Evolutionary conservation across 164 flowering plant species (phyloP), one percentile per base, ranked within the genome.

Genomic region (Kingdonia uniflora): DNA sequence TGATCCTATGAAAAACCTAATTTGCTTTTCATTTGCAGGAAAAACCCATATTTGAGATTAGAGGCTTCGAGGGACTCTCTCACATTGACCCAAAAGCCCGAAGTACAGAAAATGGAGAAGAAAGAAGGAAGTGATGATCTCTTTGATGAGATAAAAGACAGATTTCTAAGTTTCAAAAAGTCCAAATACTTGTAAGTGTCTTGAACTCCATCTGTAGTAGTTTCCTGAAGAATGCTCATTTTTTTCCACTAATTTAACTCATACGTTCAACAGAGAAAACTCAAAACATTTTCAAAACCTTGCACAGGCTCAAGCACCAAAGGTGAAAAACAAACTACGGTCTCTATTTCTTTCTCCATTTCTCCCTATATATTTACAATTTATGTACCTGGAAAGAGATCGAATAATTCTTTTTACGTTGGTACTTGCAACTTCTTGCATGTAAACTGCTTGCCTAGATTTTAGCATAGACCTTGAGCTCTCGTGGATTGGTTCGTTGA

Each of bases 301-400:
- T 52, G 80, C 95, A 2, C 58, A 75, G 23, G 76, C 51, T 65
- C 97, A 94, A 77, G 67, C 78, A 43, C 99, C 99, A 26, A 86
- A 94, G 86, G 99, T 94, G 57, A 58, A 56, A 25, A 26, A 48
- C 15, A 11, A 16, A 5, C 14, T 47, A 21, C n/a, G 7, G n/a
- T 8, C 5, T 7, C 19, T 47, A 5, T n/a, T 47, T 4, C 14
- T 47, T 15, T 17, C 16, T 52, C 29, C 44, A 13, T 21, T 11
- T 38, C 35, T 47, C n/a, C 43, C 16, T 14, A 20, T 21, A 12
- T 1, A 10, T 49, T 15, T 21, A 49, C 7, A 17, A 6, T 35
- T 5, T 20, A 13, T 19, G 6, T 38, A 23, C 40, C 14, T 38
- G 42, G 14, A 25, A 6, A 24, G 15, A n/a, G 17, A 21, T 26